Percentiles rank a stretch among this genome's conserved stretches.
These are phyloP conservation scores for Xerocomus spinulosus DNA, from an alignment of 768 basidiomycete genomes.

Conservation along the genomic window DNA sequence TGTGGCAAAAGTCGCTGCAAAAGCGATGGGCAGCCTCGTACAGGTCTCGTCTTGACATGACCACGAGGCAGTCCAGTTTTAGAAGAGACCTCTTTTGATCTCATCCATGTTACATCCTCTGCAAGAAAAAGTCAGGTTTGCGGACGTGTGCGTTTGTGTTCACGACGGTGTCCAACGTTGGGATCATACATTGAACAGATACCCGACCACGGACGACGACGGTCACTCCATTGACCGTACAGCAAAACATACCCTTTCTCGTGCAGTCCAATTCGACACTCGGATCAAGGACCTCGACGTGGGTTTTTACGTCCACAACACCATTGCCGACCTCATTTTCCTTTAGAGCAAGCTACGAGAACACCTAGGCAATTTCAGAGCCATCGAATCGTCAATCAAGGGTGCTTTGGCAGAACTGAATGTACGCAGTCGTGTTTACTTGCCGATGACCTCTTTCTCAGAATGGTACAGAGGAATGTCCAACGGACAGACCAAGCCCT, in stretches of 20 bases:
- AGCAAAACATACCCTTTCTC: constrained; percentile 44
- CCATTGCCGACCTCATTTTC: neutral
- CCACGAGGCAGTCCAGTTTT: neutral
- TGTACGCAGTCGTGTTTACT: constrained; percentile 34
- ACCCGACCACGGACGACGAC: constrained; percentile 8
- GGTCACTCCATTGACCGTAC: constrained; percentile 36
- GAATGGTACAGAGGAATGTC: constrained; percentile 44
- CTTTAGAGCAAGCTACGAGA: constrained; percentile 59
- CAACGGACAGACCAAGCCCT: constrained; percentile 57
- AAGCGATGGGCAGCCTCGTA: constrained; percentile 42
- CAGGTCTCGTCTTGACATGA: constrained; percentile 31
- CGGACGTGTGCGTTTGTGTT: constrained; percentile 16
- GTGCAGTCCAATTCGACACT: constrained; percentile 46
- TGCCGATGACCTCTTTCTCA: neutral
- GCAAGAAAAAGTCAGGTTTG: neutral
- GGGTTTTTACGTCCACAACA: neutral
- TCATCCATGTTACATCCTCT: no score
- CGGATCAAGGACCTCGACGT: constrained; percentile 64
- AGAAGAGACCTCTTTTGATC: no score
- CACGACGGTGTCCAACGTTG: no score
- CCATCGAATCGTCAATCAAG: constrained; percentile 64
- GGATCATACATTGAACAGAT: no score
- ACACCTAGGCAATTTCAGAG: constrained; percentile 68
- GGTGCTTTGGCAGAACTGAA: constrained; percentile 59
- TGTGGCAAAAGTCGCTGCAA: constrained; percentile 48